A percentile compares a stretch with the other conserved stretches of the same genome.
phyloP scores from a whole-genome alignment of 2,329 filamentous ascomycete genomes.

The Epichloe amarillans region DNA sequence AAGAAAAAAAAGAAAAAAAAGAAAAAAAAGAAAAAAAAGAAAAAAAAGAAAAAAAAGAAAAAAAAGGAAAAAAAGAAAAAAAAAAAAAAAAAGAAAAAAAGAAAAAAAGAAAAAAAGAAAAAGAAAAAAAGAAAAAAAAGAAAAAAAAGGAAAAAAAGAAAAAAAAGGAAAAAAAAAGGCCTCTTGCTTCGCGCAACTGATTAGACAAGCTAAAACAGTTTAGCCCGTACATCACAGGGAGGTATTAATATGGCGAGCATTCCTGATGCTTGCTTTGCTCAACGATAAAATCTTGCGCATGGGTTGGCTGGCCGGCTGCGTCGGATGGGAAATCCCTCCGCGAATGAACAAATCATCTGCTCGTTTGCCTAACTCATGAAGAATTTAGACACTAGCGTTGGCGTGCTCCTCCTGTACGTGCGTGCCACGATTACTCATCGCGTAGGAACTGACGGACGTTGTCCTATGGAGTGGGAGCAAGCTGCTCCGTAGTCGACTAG shows the following conservation, averaged over 20 bases:
- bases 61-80: too few relatives aligned
- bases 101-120: too few relatives aligned
- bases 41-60: too few relatives aligned
- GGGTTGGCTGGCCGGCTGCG: conserved; percentile 7
- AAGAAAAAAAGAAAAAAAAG: too few relatives aligned
- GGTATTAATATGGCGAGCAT: conserved; percentile 11
- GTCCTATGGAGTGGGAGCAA: not conserved
- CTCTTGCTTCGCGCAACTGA: not conserved
- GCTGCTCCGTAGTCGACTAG: not conserved
- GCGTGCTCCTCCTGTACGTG: not conserved
- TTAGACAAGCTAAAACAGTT: too few relatives aligned
- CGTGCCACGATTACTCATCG: not conserved
- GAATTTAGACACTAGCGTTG: not conserved
- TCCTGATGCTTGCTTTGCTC: conserved; percentile 14
- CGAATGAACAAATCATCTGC: not conserved
- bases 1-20: fast-evolving
- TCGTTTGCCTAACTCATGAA: not conserved
- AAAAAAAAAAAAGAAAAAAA: too few relatives aligned
- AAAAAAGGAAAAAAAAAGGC: too few relatives aligned
- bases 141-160: too few relatives aligned
- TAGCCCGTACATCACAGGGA: too few relatives aligned
- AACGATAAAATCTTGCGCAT: conserved; percentile 13
- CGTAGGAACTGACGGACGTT: not conserved
- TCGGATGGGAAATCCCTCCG: not conserved
- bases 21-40: too few relatives aligned